These are phyloP conservation scores for Arabidopsis suecica DNA, from an alignment of 345 rosid genomes.

Conservation along the genomic window DNA sequence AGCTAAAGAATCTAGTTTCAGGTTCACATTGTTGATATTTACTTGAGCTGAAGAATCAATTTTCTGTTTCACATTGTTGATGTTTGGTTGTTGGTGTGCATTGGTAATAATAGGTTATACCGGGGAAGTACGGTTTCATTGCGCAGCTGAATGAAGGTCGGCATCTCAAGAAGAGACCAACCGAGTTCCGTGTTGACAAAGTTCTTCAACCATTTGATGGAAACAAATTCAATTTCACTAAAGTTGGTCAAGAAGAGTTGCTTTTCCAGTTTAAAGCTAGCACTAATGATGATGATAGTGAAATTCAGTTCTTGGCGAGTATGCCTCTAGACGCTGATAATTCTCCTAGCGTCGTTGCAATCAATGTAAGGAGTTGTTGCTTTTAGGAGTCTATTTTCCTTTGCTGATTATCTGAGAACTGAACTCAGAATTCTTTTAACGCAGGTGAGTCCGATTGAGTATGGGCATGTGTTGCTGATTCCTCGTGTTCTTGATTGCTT, in stretches of 20 bases:
- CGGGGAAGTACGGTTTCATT: slow-evolving; percentile 79
- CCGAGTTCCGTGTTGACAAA: slow-evolving; percentile 90
- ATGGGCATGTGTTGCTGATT: slow-evolving; percentile 91
- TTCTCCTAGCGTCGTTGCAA: slow-evolving; percentile 92
- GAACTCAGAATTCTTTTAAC: neutral
- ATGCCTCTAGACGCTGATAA: slow-evolving; percentile 70
- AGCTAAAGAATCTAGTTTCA: neutral
- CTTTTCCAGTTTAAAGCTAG: slow-evolving; percentile 86
- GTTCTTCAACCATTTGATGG: slow-evolving; percentile 93
- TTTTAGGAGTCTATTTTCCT: neutral
- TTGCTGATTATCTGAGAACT: neutral
- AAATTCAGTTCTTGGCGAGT: slow-evolving; percentile 61
- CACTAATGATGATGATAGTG: slow-evolving; percentile 52
- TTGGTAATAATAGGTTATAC: slow-evolving; percentile 71
- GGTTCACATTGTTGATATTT: slow-evolving; percentile 4
- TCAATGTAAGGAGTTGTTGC: slow-evolving; percentile 60
- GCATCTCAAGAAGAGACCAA: slow-evolving; percentile 91
- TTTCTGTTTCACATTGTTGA: slow-evolving; percentile 1
- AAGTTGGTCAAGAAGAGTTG: slow-evolving; percentile 94
- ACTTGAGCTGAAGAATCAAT: slow-evolving; percentile 4
- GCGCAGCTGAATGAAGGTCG: slow-evolving; percentile 98
- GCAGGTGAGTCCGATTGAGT: slow-evolving; percentile 98
- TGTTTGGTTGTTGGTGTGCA: neutral
- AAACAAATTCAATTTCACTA: slow-evolving; percentile 91
- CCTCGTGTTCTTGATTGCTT: slow-evolving; percentile 85